Evolutionary conservation across 1,284 basidiomycete species (phyloP), one percentile per base, ranked within the genome.

Genomic region (Apiotrichum akiyoshidainum): DNA sequence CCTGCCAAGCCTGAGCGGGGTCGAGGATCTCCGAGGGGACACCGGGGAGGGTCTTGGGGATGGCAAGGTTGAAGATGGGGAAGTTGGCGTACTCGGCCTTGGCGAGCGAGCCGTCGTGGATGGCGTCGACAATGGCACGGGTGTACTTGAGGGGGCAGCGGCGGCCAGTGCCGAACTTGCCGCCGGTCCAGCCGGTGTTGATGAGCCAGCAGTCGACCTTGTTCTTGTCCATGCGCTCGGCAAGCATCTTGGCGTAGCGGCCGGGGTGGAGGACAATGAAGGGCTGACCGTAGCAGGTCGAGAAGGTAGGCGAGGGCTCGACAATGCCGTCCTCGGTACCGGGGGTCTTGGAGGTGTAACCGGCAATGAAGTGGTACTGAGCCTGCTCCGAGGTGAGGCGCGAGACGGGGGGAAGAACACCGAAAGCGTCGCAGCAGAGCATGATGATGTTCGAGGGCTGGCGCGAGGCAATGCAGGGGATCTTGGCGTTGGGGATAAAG

Each of bases 301-400:
- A 97, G 86, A 99, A 99, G 52, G 96, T 99, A 22, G 96, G 96
- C 67, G 95, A 94, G 58, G 95, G 96, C 81, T 98, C 95, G 57
- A 95, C 84, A 49, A 99, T 90, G 77, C 96, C 95, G 74, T 98
- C 95, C 77, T 99, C 95, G 21, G 95, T 99, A 65, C 95, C 95
- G 21, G 95, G 95, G 5, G 73, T 79, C 69, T 83, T 83, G 66
- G 91, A 95, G 53, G 94, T 98, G 83, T 98, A 96, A 58, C 92
- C 92, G 58, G 91, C 89, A 65, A 96, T 84, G 86, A 96, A 96
- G 82, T 95, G 92, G 80, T 99, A 99, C 80, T 90, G 91, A 9
- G 95, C 95, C 80, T 99, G 95, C 76, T 91, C 90, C 26, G 92
- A 87, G 12, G 90, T 87, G 66, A 99, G 85, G 78, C 89, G 91